Evolutionary conservation across 2,329 filamentous ascomycete species (phyloP).

Genomic region (Sarocladiaceae sp.): DNA sequence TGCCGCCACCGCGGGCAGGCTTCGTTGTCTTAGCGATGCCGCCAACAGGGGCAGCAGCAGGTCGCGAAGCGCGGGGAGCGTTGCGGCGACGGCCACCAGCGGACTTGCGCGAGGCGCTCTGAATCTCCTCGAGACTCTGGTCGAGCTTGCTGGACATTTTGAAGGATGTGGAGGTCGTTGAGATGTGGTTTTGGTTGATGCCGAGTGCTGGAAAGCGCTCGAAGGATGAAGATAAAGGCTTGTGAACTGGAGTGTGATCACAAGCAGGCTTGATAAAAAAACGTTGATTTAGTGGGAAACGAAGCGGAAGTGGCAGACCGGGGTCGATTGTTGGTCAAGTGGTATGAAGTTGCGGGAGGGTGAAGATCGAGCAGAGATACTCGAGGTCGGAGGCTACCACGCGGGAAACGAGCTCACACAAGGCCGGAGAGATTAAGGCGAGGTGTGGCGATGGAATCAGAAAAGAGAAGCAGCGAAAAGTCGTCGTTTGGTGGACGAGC

Average conservation of each 20-base stretch:
- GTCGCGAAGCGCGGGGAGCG: constrained; percentile 39
- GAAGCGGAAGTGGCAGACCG: too few species aligned
- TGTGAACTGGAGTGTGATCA: background rate
- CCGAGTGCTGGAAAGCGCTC: background rate
- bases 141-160: constrained; percentile 93
- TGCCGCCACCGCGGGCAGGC: constrained; percentile 50
- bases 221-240: background rate
- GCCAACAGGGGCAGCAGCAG: constrained; percentile 66
- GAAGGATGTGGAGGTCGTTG: constrained; percentile 20
- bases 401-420: background rate
- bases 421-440: background rate
- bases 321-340: constrained; percentile 1
- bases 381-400: constrained; percentile 4
- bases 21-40: constrained; percentile 77
- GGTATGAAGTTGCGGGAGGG: background rate
- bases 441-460: constrained; percentile 23
- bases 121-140: constrained; percentile 94
- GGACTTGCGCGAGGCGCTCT: constrained; percentile 65
- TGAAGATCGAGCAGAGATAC: background rate
- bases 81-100: constrained; percentile 44
- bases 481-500: constrained; percentile 10
- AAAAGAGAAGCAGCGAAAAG: constrained; percentile 16
- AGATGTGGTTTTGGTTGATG: background rate
- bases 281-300: too few species aligned
- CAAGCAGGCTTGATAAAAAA: background rate